Conservation (phyloP, 345 rosid species). For the Gossypium raimondii region DNA sequence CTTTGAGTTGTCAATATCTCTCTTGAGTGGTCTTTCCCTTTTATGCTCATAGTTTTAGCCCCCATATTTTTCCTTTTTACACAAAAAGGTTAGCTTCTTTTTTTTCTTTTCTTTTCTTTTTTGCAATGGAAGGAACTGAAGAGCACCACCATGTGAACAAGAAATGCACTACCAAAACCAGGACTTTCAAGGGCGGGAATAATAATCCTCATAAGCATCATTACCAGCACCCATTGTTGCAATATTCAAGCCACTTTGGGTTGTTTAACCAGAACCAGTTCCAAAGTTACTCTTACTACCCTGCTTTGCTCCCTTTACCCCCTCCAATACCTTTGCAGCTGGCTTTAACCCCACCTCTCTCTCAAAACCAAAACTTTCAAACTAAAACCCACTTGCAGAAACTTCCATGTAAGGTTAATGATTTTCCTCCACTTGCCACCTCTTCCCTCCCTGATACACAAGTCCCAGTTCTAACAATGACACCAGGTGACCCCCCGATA, state of each 20-base stretch:
- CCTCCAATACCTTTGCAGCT: constrained; percentile 52
- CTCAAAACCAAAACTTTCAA: constrained; percentile 40
- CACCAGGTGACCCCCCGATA: constrained; percentile 33
- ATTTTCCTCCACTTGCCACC: constrained; percentile 32
- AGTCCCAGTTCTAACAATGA: constrained; percentile 25
- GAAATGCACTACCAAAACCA: constrained; percentile 41
- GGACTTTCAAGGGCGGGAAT: constrained; percentile 38
- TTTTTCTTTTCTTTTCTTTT: neutral
- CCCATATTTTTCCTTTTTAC: constrained; percentile 6
- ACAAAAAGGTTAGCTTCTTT: neutral
- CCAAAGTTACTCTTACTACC: constrained; percentile 42
- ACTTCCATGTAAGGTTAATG: constrained; percentile 36
- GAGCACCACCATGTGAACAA: constrained; percentile 38
- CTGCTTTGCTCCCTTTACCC: constrained; percentile 63
- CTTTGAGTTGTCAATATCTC: constrained; percentile 8
- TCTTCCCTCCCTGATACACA: constrained; percentile 46
- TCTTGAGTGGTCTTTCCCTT: neutral
- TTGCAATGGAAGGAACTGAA: constrained; percentile 58
- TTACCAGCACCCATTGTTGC: constrained; percentile 47
- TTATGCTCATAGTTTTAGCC: neutral
- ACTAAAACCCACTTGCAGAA: constrained; percentile 55
- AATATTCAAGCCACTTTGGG: constrained; percentile 55
- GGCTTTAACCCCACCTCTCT: constrained; percentile 42
- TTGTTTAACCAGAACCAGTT: constrained; percentile 39
- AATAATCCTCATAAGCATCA: constrained; percentile 41